Conservation (phyloP, 2,329 filamentous ascomycete species). For the Chaetomium sp. region DNA sequence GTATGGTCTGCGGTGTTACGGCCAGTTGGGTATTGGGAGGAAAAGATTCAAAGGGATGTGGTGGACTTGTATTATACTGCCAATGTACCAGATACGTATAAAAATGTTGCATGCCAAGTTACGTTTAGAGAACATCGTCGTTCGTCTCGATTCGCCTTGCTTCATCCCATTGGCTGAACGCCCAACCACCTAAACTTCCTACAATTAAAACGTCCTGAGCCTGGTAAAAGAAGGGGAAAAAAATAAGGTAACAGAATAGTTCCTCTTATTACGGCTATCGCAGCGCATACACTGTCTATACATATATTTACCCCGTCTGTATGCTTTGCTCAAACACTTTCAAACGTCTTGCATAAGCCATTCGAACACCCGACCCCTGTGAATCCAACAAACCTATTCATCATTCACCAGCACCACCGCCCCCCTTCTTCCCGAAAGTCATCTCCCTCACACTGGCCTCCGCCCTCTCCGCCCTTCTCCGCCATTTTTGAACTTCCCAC, state of each 20-base stretch:
- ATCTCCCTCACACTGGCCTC: constrained; percentile 30
- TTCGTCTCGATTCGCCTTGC: not conserved
- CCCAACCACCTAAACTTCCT: too few species aligned
- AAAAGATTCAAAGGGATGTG: not conserved
- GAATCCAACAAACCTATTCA: not conserved
- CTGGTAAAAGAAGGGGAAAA: too few species aligned
- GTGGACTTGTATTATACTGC: constrained; percentile 18
- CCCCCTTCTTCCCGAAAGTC: not conserved
- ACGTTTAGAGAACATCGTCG: not conserved
- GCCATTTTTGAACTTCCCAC: constrained; percentile 44
- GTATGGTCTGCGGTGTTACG: too few species aligned
- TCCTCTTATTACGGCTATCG: constrained; percentile 1
- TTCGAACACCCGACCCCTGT: not conserved
- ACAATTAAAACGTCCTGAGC: too few species aligned
- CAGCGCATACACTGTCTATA: constrained; percentile 7
- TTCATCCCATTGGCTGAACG: too few species aligned
- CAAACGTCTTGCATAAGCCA: not conserved
- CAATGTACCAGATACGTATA: constrained; percentile 18
- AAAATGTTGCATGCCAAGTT: constrained; percentile 1
- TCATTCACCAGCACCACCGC: not conserved
- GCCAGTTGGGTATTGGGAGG: not conserved
- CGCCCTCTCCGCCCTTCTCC: constrained; percentile 47
- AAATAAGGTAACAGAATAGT: not conserved
- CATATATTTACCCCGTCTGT: constrained; percentile 1
- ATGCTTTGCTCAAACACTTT: constrained; percentile 2